Base-by-base conservation (phyloP, 805 yeast genomes). In the Kodamaea sagamina region DNA sequence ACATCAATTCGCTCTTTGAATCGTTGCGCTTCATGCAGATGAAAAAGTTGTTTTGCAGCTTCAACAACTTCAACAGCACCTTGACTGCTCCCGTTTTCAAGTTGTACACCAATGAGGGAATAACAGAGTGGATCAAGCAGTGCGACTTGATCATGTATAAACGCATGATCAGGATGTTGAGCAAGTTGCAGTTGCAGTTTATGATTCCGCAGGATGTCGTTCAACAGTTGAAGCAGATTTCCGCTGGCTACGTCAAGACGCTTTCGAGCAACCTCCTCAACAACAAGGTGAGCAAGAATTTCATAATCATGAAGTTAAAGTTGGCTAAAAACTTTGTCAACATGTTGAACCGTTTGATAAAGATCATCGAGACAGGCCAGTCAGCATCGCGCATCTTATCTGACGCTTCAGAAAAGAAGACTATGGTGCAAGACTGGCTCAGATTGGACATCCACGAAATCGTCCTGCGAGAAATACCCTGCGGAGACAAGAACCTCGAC, bases 71-170 rank as follows among this genome's bases (percentile, higher is more conserved):
- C 59, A 75, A 67, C 43, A 62, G 71, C 11, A 70, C 79, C 1
- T 69, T 87, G 42, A 79, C 89, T 0, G 69, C 79, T 0, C 85
- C 86, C 3, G 84, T 82, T 31, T 77, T 74, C 55, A 77, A 77
- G 51, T 63, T 87, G 16, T 77, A 82, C 55, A 70, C 70, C 5
- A 66, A 75, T 8, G 76, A 76, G 10, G 61, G 65, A 5, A 53
- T 81, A 10, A 53, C 70, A 4, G 73, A 73, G 11, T 88, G 96
- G 95, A 72, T 85, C n/a, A 53, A 71, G 24, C 65, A 75, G 36
- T 84, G 89, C 57, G 96, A 89, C 59, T 54, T 74, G 46, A 66
- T 76, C n/a, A 74, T 83, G 63, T 86, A 83, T 62, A 67, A 67
- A 32, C 55, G 70, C 3, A 63, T 75, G 57, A 68, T 83, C 16